Percentiles rank a stretch among this genome's conserved stretches.
Evolutionary conservation across 768 basidiomycete species (phyloP).

Genomic region (Mycena pura): DNA sequence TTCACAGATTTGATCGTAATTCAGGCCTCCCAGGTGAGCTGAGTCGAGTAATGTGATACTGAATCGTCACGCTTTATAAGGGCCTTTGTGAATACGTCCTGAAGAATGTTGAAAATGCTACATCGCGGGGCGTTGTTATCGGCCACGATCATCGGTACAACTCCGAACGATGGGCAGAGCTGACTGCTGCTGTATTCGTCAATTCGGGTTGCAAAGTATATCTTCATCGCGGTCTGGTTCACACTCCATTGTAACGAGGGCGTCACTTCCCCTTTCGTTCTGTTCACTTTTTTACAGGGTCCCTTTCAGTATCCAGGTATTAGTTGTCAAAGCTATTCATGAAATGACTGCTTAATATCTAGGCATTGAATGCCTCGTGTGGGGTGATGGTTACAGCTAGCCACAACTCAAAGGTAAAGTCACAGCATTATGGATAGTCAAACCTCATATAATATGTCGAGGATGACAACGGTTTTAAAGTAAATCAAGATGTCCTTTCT

Average conservation of each 20-base stretch:
- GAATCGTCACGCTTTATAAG: constrained; percentile 41
- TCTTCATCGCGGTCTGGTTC: constrained; percentile 71
- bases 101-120: constrained; percentile 57
- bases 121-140: constrained; percentile 73
- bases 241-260: constrained; percentile 75
- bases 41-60: background rate
- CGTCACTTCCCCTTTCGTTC: constrained; percentile 25
- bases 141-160: constrained; percentile 89
- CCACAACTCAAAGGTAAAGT: constrained; percentile 83
- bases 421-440: background rate
- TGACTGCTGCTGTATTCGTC: constrained; percentile 78
- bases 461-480: constrained; percentile 92
- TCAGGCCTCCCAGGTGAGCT: constrained; percentile 78
- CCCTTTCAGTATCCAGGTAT: constrained; percentile 81
- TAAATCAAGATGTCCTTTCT: constrained; percentile 28
- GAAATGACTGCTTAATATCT: no score
- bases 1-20: constrained; percentile 71
- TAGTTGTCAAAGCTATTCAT: no score
- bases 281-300: constrained; percentile 54
- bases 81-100: constrained; percentile 80
- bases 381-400: constrained; percentile 96
- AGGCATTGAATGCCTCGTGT: constrained; percentile 68
- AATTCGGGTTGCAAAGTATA: constrained; percentile 71
- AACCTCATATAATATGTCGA: constrained; percentile 33
- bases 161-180: constrained; percentile 76